Percentiles rank a stretch among this genome's conserved stretches.
These are phyloP conservation scores for Annulohypoxylon stygium DNA, from an alignment of 495 filamentous ascomycete species.

Conservation along the genomic window DNA sequence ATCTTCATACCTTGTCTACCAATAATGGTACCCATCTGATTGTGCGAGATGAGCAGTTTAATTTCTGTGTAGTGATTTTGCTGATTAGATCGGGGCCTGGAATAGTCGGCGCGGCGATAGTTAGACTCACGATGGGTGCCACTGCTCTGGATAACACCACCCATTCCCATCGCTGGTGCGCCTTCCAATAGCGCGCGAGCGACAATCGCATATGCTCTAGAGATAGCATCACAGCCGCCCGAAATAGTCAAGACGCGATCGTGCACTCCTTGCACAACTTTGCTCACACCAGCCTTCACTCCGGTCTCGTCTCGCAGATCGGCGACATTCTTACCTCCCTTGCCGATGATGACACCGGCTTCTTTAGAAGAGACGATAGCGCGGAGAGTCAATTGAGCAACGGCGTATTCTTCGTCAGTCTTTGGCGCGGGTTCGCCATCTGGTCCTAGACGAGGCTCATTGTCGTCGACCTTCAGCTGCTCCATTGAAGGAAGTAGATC, in stretches of 20 bases:
- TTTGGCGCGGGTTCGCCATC: conserved; percentile 79
- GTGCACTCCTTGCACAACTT: conserved; percentile 96
- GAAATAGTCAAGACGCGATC: conserved; percentile 97
- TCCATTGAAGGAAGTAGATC: conserved; percentile 62
- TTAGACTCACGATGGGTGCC: conserved; percentile 90
- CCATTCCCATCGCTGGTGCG: conserved; percentile 94
- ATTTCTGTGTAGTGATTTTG: conserved; percentile 70
- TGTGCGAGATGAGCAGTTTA: conserved; percentile 97
- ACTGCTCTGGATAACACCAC: conserved; percentile 82
- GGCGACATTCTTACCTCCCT: conserved; percentile 97
- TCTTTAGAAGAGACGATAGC: conserved; percentile 99
- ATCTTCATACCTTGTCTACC: conserved; percentile 96
- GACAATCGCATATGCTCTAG: conserved; percentile 92
- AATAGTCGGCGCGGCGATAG: conserved; percentile 3
- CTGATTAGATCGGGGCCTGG: conserved; percentile 40
- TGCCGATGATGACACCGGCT: conserved; percentile 98
- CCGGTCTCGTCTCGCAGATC: conserved; percentile 97
- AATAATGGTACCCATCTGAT: conserved; percentile 99
- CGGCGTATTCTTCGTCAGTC: conserved; percentile 96
- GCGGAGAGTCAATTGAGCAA: conserved; percentile 89
- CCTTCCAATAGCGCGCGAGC: conserved; percentile 91
- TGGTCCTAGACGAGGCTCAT: conserved; percentile 70
- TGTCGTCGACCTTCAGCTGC: conserved; percentile 61
- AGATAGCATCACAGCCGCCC: conserved; percentile 84
- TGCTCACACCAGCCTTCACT: conserved; percentile 97